Evolutionary conservation across 352 stramenopile genomes (phyloP).

Genomic region (Pythium folliculosum): DNA sequence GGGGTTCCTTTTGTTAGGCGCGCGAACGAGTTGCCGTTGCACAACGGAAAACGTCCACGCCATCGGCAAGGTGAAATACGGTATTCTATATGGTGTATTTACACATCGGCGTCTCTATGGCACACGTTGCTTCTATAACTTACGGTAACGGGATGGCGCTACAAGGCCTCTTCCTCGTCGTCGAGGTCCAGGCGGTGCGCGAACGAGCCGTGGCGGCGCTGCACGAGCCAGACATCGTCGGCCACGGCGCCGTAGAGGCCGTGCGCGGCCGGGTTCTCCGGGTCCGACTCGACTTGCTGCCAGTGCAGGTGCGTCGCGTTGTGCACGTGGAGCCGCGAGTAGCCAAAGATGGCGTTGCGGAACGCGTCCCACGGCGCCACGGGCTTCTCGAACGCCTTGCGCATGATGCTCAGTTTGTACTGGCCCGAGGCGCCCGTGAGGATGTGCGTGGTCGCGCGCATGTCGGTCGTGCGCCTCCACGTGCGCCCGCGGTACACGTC

Average conservation of each 20-base stretch:
- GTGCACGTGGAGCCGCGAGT: conserved; percentile 78
- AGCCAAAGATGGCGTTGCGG: conserved; percentile 88
- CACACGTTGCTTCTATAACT: not conserved
- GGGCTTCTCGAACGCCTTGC: conserved; percentile 72
- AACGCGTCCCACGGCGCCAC: conserved; percentile 75
- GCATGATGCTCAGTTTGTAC: conserved; percentile 77
- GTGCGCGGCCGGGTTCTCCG: conserved; percentile 70
- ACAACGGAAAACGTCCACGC: too few relatives aligned
- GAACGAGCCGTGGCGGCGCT: conserved; percentile 90
- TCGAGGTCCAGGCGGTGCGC: conserved; percentile 21
- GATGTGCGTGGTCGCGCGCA: conserved; percentile 87
- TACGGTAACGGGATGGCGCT: conserved; percentile 4
- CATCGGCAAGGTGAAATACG: too few relatives aligned
- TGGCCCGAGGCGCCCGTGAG: conserved; percentile 88
- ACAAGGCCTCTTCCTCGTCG: conserved; percentile 1
- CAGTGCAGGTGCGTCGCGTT: conserved; percentile 90
- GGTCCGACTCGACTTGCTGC: conserved; percentile 85
- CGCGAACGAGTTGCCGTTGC: conserved; percentile 2
- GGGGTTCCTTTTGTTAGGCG: too few relatives aligned
- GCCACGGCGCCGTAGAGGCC: conserved; percentile 79
- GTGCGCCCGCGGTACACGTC: conserved; percentile 76
- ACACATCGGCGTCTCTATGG: not conserved
- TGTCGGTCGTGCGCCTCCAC: conserved; percentile 72
- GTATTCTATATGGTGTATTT: not conserved
- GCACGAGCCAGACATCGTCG: conserved; percentile 90